These are phyloP conservation scores for Lentinula detonsa DNA, from an alignment of 768 basidiomycete genomes.

Conservation along the genomic window DNA sequence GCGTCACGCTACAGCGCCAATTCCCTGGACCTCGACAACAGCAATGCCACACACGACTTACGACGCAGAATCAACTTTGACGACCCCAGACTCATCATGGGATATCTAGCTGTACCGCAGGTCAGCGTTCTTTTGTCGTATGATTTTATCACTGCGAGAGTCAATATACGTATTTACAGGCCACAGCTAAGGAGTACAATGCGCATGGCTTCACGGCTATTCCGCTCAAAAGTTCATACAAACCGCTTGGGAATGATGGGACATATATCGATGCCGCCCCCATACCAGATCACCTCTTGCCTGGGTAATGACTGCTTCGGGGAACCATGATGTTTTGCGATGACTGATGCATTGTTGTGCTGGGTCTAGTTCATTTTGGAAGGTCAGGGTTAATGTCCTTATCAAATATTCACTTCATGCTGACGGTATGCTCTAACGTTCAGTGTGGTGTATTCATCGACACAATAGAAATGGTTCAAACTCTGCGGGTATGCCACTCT, in stretches of 20 bases:
- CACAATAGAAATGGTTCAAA: background rate
- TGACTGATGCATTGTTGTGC: background rate
- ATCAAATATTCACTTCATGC: background rate
- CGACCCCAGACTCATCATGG: background rate
- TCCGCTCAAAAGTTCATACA: background rate
- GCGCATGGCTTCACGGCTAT: background rate
- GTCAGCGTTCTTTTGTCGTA: background rate
- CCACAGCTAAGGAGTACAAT: background rate
- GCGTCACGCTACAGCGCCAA: background rate
- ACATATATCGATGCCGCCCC: background rate
- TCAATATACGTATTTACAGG: background rate
- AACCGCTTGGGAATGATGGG: background rate
- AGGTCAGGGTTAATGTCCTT: background rate
- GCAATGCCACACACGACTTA: background rate
- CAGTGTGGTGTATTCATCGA: background rate
- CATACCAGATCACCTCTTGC: background rate
- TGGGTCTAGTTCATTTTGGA: background rate
- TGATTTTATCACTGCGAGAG: background rate
- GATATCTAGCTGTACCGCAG: background rate
- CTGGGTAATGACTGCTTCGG: background rate
- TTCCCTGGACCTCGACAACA: background rate
- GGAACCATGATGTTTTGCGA: background rate
- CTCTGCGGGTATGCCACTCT: background rate
- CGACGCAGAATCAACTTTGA: background rate
- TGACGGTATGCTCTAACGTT: background rate